A percentile compares a stretch with the other conserved stretches of the same genome.
These are phyloP conservation scores for Cadophora sp. DNA, from an alignment of 2,329 filamentous ascomycete genomes.

Conservation along the genomic window DNA sequence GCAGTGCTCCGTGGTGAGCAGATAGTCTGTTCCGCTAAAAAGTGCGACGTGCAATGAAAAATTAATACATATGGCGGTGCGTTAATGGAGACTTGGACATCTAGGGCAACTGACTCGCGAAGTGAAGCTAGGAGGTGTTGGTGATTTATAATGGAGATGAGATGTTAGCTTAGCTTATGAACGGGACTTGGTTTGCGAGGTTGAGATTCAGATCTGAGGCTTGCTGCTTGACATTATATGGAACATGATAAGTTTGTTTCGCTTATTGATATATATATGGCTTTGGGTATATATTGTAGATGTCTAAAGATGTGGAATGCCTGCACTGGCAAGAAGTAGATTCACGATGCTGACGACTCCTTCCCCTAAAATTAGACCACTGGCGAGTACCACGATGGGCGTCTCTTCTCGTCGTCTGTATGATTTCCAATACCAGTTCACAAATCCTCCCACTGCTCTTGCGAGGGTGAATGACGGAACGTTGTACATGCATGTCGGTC, in stretches of 20 bases:
- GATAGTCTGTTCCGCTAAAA: slow-evolving; percentile 17
- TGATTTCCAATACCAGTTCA: slow-evolving; percentile 79
- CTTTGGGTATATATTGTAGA: not conserved
- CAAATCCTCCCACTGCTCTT: slow-evolving; percentile 78
- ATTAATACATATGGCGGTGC: not conserved
- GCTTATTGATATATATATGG: not conserved
- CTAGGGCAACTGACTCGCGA: not conserved
- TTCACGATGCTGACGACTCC: slow-evolving; percentile 93
- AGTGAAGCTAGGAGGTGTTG: not conserved
- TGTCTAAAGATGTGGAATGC: slow-evolving; percentile 72
- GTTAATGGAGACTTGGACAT: not conserved
- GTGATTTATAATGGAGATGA: not conserved
- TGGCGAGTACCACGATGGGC: slow-evolving; percentile 86
- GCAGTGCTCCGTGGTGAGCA: not conserved
- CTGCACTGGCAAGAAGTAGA: slow-evolving; percentile 76
- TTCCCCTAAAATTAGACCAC: slow-evolving; percentile 89
- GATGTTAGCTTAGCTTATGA: not conserved
- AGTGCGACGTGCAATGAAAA: slow-evolving; percentile 26
- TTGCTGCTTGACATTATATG: not conserved
- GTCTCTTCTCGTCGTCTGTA: slow-evolving; percentile 65
- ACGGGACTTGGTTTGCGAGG: not conserved
- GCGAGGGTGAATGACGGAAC: slow-evolving; percentile 95
- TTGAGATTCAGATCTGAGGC: not conserved
- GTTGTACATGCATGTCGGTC: slow-evolving; percentile 84
- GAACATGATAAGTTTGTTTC: not conserved